Evolutionary conservation across 2,329 filamentous ascomycete genomes (phyloP), one percentile per base, ranked within the genome.

Genomic region (Colletotrichum kahawae): DNA sequence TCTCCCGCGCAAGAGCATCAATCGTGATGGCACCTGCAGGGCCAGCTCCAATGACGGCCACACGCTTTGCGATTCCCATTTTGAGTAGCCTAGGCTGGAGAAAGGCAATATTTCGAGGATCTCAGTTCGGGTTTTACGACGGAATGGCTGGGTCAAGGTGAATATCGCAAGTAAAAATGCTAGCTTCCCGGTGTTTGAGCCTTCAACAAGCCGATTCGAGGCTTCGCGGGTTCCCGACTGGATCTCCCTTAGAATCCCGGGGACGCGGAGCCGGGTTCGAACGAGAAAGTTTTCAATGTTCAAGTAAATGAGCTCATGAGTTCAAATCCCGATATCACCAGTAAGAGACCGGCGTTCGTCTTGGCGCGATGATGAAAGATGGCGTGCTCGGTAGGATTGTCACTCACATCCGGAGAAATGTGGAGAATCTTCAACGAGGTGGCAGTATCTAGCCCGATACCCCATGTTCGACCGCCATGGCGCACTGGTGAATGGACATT

Each of bases 31-130:
- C 89, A 4, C 91, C 91, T 3, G 89, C 86, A 7, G 92, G 91
- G 5, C 91, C 91, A 1, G 90, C 86, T 5, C 91, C 91, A 77
- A 93, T 91, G 5, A 93, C 87, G 9, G 91, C 91, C 8, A 93
- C 87, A 21, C 83, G 81, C 68, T 82, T 83, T 4, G 77, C 69
- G 3, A 72, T n/a, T 34, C 31, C 67, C 76, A 74, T 74, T 7
- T 13, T 67, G 60, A 0, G 0, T 36, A 0, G 8, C 21, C 21
- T 21, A 21, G 27, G 0, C 16, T 24, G 31, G 27, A 2, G 29
- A 34, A 13, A 60, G 18, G 2, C 43, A 4, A 21, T 3, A 51
- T n/a, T 0, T 51, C 10, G 43, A 51, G n/a, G 6, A 7, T 51
- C n/a, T 51, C 43, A 0, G 6, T 13, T 7, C 13, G n/a, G 0